phyloP scores from a whole-genome alignment of 805 yeast species.

The Cyberlindnera maclurae region DNA sequence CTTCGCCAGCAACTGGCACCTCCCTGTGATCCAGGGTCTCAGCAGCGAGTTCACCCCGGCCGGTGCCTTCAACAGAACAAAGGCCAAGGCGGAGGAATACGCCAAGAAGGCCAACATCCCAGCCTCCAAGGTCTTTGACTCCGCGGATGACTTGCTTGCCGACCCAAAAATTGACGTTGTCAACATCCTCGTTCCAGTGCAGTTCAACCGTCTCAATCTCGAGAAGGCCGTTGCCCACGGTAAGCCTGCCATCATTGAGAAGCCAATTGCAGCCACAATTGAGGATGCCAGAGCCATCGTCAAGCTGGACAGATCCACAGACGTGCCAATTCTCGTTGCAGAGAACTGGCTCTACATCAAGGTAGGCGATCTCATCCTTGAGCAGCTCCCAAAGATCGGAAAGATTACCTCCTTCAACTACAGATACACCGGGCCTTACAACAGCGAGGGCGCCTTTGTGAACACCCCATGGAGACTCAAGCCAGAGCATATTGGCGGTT shows the following conservation, averaged over 20 bases:
- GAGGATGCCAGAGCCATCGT: constrained; percentile 79
- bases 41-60: constrained; percentile 46
- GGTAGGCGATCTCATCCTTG: constrained; percentile 47
- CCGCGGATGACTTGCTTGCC: constrained; percentile 36
- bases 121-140: constrained; percentile 28
- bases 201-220: constrained; percentile 63
- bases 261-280: constrained; percentile 86
- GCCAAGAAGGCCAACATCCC: constrained; percentile 55
- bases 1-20: constrained; percentile 78
- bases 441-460: constrained; percentile 50
- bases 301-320: constrained; percentile 49
- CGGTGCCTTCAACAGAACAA: constrained; percentile 81
- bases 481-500: constrained; percentile 93
- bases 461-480: constrained; percentile 79
- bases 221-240: constrained; percentile 61
- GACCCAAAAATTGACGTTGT: constrained; percentile 68
- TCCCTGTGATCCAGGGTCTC: constrained; percentile 58
- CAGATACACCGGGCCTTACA: constrained; percentile 68
- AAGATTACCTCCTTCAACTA: constrained; percentile 61
- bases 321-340: constrained; percentile 65
- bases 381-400: constrained; percentile 66
- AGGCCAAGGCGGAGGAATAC: constrained; percentile 72
- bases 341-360: constrained; percentile 83
- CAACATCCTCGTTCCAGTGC: constrained; percentile 88
- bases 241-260: constrained; percentile 79